Percentiles rank a stretch among this genome's conserved stretches.
Conservation (phyloP, 169 alveolate genomes). For the Plasmodium chabaudi region DNA sequence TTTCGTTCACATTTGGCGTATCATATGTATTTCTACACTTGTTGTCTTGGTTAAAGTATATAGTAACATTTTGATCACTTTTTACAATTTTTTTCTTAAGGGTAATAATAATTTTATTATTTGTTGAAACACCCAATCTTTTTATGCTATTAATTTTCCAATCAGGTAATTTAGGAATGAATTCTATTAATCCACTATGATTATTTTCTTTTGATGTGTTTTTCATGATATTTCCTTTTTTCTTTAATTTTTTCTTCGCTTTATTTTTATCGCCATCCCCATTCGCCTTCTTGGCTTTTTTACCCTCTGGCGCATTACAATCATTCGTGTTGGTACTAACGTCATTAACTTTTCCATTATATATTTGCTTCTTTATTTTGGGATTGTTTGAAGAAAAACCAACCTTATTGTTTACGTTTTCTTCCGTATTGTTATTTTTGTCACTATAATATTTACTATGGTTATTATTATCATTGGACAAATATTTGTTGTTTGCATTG, state of each 20-base stretch:
- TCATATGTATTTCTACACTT: too few species aligned
- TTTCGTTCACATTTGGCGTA: too few species aligned
- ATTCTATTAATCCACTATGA: conserved; percentile 45
- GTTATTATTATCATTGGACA: too few species aligned
- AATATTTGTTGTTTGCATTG: too few species aligned
- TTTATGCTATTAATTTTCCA: conserved; percentile 68
- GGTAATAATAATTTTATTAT: conserved; percentile 25
- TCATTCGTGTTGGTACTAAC: too few species aligned
- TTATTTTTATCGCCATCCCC: not conserved
- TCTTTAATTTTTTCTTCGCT: not conserved
- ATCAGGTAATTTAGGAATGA: conserved; percentile 66
- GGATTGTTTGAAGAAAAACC: too few species aligned
- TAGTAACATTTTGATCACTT: conserved; percentile 13
- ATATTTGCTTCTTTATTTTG: too few species aligned
- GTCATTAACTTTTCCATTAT: too few species aligned
- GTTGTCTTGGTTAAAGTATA: conserved; percentile 5
- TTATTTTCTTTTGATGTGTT: not conserved
- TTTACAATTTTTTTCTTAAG: conserved; percentile 28
- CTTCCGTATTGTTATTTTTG: too few species aligned
- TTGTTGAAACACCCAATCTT: conserved; percentile 51
- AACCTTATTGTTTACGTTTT: too few species aligned
- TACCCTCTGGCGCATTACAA: too few species aligned
- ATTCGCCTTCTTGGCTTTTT: not conserved
- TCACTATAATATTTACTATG: too few species aligned
- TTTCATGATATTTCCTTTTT: not conserved